These are phyloP conservation scores for Ustilago crameri DNA, from an alignment of 1,284 basidiomycete species.

Conservation along the genomic window DNA sequence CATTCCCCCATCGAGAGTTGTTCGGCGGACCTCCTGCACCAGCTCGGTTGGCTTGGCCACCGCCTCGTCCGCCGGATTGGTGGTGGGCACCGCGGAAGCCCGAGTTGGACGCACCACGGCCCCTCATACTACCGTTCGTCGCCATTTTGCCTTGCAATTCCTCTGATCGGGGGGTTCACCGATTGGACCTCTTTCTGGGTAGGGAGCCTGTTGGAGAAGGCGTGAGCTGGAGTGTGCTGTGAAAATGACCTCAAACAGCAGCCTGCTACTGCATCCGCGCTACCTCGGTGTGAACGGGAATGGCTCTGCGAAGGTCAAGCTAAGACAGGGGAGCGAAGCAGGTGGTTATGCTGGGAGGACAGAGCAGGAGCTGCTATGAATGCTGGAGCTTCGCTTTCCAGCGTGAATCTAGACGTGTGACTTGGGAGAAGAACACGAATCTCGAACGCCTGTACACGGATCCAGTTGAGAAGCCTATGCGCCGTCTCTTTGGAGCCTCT, in stretches of 20 bases:
- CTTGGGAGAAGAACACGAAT: background rate
- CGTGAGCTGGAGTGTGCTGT: background rate
- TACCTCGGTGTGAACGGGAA: too few relatives aligned
- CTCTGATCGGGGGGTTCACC: background rate
- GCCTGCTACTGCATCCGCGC: background rate
- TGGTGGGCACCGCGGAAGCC: slow-evolving; percentile 26
- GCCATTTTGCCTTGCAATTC: slow-evolving; percentile 25
- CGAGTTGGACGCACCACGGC: slow-evolving; percentile 25
- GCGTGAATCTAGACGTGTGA: background rate
- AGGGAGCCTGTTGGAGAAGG: background rate
- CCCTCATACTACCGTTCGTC: slow-evolving; percentile 31
- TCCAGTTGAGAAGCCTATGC: slow-evolving; percentile 20
- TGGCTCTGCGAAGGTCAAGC: too few relatives aligned
- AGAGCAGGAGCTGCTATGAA: too few relatives aligned
- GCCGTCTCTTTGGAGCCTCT: slow-evolving; percentile 1
- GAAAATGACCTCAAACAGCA: too few relatives aligned
- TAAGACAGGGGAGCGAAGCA: too few relatives aligned
- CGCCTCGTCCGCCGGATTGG: slow-evolving; percentile 30
- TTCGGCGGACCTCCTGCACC: slow-evolving; percentile 30
- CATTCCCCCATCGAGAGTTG: slow-evolving; percentile 36
- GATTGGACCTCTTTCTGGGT: background rate
- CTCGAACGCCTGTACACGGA: background rate
- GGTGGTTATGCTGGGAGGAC: too few relatives aligned
- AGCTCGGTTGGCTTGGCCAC: slow-evolving; percentile 20
- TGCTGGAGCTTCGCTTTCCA: too few relatives aligned